Evolutionary conservation across 78 protist species (phyloP), one percentile per base, ranked within the genome.

Genomic region (Dictyostelium purpureum): DNA sequence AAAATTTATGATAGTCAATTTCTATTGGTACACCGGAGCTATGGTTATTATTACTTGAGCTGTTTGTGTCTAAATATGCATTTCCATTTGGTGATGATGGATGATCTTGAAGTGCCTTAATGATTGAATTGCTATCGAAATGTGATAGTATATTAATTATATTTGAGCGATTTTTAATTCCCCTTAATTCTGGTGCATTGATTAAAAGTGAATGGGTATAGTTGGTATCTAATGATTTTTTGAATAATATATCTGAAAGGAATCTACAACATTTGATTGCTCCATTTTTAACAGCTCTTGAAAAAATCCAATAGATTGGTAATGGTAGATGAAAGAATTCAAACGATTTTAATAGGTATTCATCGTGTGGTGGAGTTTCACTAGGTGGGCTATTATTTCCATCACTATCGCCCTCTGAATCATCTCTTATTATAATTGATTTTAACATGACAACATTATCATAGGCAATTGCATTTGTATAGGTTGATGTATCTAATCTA

Each of bases 261-360:
- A 43, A 71, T 71, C 33, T 33, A 43, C 78, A 71, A 71, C 78
- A 71, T 71, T 71, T 71, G n/a, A 71, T 4, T 26, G 78, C 0
- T 26, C 57, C 57, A 71, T 24, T 11, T 28, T 71, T 38, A 26
- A 71, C 37, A 42, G 43, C 21, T 71, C 37, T 24, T 45, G 43
- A 40, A 43, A 71, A 71, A 19, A 67, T 67, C 51, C 76, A 38
- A n/a, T 31, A 6, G 26, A 14, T 63, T 63, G 71, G 16, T 33
- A 63, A 38, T 63, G 71, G 43, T 63, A 63, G 33, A 47, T 47
- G 52, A n/a, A n/a, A n/a, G n/a, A n/a, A n/a, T n/a, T n/a, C n/a
- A n/a, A n/a, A n/a, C n/a, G n/a, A n/a, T n/a, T n/a, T n/a, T n/a
- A n/a, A n/a, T n/a, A n/a, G n/a, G n/a, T n/a, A n/a, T n/a, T n/a